Evolutionary conservation across 352 stramenopile species (phyloP), one percentile per base, ranked within the genome.

Genomic region (Phytophthora ohioensis): DNA sequence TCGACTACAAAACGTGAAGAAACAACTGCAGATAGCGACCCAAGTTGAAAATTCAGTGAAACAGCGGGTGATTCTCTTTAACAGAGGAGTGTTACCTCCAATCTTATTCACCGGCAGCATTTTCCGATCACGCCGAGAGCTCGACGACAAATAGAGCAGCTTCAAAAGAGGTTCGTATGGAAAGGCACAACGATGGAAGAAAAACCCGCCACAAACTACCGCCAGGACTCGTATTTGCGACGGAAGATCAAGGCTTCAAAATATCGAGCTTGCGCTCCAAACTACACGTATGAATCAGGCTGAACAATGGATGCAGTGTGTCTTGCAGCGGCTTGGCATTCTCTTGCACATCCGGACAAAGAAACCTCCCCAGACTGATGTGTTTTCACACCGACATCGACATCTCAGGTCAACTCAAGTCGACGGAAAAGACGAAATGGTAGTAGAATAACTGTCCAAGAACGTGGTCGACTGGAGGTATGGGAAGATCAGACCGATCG

Each of bases 201-300:
- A n/a, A 27, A 27, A 27, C 1, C 21, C 39, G 39, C 9, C 39
- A 45, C 11, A 45, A 45, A n/a, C 5, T 45, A 5, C 8, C 8
- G 4, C 39, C 39, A n/a, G 39, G 39, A n/a, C 13, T 53, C 3
- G 46, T 53, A 36, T 53, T 53, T 21, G 17, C 46, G 3, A 13
- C 46, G 13, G 46, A 53, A 36, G 46, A 53, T 7, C 27, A 39
- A 17, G 54, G 54, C 41, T 61, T 8, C 54, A 61, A 41, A 42
- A 53, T 39, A 61, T 61, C 8, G 54, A 12, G 27, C 2, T 34
- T n/a, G 54, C 54, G 6, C 45, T 61, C 10, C 30, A 41, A 32
- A 42, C n/a, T 5, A 52, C 54, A 27, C 38, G 39, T 9, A 42
- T 51, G 21, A 61, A 61, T 32, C 39, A 52, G 6, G 54, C 41